Conservation (phyloP, 371 early-diverging fungal genomes). For the Smittium culicis region DNA sequence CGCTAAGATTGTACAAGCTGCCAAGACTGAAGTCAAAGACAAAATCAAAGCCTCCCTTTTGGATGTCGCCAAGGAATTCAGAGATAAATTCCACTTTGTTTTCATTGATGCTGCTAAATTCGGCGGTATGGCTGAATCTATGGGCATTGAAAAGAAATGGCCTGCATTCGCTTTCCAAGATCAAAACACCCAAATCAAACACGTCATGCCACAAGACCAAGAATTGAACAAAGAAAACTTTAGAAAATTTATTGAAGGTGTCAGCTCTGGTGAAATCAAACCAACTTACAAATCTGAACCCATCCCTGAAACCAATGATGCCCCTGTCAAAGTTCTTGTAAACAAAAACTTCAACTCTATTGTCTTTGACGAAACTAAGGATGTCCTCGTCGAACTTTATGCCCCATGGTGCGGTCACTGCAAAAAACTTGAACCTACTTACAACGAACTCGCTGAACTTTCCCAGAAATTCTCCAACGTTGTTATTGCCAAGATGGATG, state of each 20-base stretch:
- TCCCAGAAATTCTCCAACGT: constrained; percentile 35
- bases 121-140: constrained; percentile 65
- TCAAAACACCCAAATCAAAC: constrained; percentile 53
- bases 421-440: constrained; percentile 73
- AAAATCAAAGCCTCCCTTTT: constrained; percentile 32
- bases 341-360: constrained; percentile 51
- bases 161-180: constrained; percentile 86
- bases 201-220: constrained; percentile 56
- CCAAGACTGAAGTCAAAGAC: constrained; percentile 33
- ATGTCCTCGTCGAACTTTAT: constrained; percentile 88
- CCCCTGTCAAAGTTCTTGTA: constrained; percentile 77
- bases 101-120: constrained; percentile 75
- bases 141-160: constrained; percentile 72
- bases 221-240: constrained; percentile 43
- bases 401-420: constrained; percentile 93
- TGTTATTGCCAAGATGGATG: constrained; percentile 90
- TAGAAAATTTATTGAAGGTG: constrained; percentile 47
- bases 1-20: constrained; percentile 16
- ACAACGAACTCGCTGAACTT: constrained; percentile 52
- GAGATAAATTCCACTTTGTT: constrained; percentile 77
- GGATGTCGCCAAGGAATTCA: constrained; percentile 64
- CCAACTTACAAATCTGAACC: constrained; percentile 71
- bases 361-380: constrained; percentile 72
- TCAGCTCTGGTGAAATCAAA: constrained; percentile 50
- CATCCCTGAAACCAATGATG: constrained; percentile 71